A percentile compares a stretch with the other conserved stretches of the same genome.
Evolutionary conservation across 805 yeast genomes (phyloP).

Genomic region (Teunomyces panamensis): DNA sequence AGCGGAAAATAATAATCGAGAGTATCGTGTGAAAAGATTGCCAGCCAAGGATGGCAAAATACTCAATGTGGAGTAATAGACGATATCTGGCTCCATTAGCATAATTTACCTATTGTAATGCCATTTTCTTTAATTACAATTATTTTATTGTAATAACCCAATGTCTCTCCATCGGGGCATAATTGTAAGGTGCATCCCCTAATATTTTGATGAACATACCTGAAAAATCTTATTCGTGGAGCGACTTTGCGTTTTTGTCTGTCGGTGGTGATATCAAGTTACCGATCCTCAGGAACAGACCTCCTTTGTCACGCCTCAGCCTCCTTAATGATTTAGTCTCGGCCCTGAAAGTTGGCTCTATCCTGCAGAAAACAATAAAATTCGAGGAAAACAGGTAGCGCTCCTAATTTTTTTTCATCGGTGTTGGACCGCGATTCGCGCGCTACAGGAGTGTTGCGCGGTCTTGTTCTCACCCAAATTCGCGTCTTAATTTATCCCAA

Average conservation of each 20-base stretch:
- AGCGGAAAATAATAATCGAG: not conserved
- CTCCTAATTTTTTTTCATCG: conserved; percentile 1
- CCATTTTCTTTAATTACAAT: not conserved
- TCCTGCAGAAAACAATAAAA: not conserved
- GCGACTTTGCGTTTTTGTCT: not conserved
- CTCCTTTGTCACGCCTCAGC: not conserved
- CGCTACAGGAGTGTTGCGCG: conserved; percentile 6
- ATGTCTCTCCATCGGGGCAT: not conserved
- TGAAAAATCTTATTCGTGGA: not conserved
- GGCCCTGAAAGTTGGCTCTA: conserved; percentile 1
- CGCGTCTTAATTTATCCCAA: conserved; percentile 3
- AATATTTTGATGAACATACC: not conserved
- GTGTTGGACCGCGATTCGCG: not conserved
- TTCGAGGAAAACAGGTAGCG: not conserved
- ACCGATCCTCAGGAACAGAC: not conserved
- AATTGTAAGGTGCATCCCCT: not conserved
- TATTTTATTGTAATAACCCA: not conserved
- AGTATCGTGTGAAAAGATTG: not conserved
- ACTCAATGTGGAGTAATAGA: not conserved
- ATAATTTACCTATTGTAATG: not conserved
- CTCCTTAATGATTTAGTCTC: not conserved
- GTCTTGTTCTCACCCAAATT: not conserved
- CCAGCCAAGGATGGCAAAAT: not conserved
- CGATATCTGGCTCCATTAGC: not conserved
- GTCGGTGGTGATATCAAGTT: not conserved